Base-by-base conservation (phyloP, 495 filamentous ascomycete genomes). In the Aspergillus panamensis region DNA sequence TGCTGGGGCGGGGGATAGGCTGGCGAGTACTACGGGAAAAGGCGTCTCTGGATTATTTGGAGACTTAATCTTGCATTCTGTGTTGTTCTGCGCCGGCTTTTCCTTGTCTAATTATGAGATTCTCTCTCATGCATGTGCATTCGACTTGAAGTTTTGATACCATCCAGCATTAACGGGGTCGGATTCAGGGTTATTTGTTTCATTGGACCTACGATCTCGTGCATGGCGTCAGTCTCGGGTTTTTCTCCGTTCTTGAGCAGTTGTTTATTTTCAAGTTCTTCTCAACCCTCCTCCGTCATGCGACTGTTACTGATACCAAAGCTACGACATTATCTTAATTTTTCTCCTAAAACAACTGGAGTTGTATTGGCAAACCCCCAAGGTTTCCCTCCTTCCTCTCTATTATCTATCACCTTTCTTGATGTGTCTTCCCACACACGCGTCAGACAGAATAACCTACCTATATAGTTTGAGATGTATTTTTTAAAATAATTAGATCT, bases 241-340 rank as follows among this genome's bases (percentile, higher is more conserved):
- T 66, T 59, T 59, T 16, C 48, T 61, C 31, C 61, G n/a, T 61
- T 57, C 3, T 54, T 60, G 58, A 62, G 53, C 56, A 53, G 45
- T 51, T 54, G 48, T 48, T 45, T 57, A 45, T 59, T n/a, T 54
- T 58, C 57, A 25, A 25, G 25, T 47, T 29, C 48, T 57, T 63
- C 35, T 57, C 17, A 53, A 25, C 25, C 51, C 39, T 55, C 49
- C 39, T 51, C 16, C 59, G 55, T 58, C 54, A 55, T 51, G 55
- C 17, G 50, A 35, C 59, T 51, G 52, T 61, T 59, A 61, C 63
- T 65, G 69, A 75, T 73, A 75, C 70, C 72, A 75, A 65, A 70
- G 67, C 71, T n/a, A 69, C 60, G 71, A 71, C 58, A 54, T 64
- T 62, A 25, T 25, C 2, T 25, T 39, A 35, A 3, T 60, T 69